phyloP scores from a whole-genome alignment of 2,329 filamentous ascomycete species.

The Chrysoporthe austroafricana region DNA sequence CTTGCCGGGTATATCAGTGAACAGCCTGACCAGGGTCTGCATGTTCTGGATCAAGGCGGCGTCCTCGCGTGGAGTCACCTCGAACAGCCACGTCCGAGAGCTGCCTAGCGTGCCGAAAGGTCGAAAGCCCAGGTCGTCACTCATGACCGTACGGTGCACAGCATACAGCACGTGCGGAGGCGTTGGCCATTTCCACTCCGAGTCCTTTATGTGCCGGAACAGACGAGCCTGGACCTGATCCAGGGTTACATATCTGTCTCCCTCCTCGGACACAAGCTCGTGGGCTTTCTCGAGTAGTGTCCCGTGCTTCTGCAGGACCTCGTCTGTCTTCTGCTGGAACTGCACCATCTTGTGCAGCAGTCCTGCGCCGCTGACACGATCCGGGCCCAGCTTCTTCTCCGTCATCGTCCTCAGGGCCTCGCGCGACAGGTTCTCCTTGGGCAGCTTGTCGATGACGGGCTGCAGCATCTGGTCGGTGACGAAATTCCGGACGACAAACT shows the following conservation, averaged over 20 bases:
- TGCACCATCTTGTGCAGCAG: slow-evolving; percentile 53
- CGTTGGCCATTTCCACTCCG: slow-evolving; percentile 44
- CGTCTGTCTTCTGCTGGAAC: slow-evolving; percentile 49
- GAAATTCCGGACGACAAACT: slow-evolving; percentile 57
- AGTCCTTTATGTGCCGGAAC: slow-evolving; percentile 37
- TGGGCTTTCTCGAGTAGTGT: slow-evolving; percentile 52
- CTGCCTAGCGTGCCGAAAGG: slow-evolving; percentile 52
- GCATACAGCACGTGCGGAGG: slow-evolving; percentile 64
- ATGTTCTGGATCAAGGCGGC: slow-evolving; percentile 55
- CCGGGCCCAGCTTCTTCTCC: slow-evolving; percentile 45
- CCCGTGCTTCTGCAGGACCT: slow-evolving; percentile 53
- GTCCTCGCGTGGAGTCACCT: slow-evolving; percentile 62
- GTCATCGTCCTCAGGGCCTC: slow-evolving; percentile 43
- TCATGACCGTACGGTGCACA: slow-evolving; percentile 66
- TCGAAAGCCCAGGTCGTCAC: slow-evolving; percentile 65
- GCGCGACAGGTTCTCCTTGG: slow-evolving; percentile 35
- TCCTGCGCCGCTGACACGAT: slow-evolving; percentile 45
- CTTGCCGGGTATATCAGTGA: slow-evolving; percentile 46
- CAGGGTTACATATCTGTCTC: slow-evolving; percentile 52
- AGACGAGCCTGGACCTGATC: slow-evolving; percentile 54
- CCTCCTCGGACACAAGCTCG: slow-evolving; percentile 42
- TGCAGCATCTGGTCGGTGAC: slow-evolving; percentile 45
- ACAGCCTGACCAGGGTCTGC: slow-evolving; percentile 56
- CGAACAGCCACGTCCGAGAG: slow-evolving; percentile 62
- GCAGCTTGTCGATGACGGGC: slow-evolving; percentile 45